phyloP scores from a whole-genome alignment of 2,329 filamentous ascomycete species.

The Botrytis elliptica region DNA sequence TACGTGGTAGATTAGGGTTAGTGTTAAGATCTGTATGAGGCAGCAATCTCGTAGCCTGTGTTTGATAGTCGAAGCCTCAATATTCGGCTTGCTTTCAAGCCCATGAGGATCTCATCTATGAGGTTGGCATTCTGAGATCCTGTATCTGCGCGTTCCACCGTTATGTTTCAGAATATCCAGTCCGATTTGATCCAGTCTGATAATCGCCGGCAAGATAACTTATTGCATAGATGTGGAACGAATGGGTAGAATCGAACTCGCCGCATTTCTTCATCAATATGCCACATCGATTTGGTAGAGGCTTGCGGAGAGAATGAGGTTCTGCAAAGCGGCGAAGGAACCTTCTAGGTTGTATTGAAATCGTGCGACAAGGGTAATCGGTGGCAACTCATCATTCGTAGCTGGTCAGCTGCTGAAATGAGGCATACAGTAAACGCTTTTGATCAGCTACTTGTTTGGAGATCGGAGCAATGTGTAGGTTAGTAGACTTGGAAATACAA shows the following conservation, averaged over 20 bases:
- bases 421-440: neutral
- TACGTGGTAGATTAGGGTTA: neutral
- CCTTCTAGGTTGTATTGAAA: neutral
- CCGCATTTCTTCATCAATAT: neutral
- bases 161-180: neutral
- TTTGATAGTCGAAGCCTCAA: neutral
- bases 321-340: rapidly evolving
- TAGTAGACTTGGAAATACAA: neutral
- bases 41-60: too few relatives aligned
- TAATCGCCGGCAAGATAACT: neutral
- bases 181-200: rapidly evolving
- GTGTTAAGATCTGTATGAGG: neutral
- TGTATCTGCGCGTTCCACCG: neutral
- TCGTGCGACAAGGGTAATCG: neutral
- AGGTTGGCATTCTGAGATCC: neutral
- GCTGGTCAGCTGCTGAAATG: neutral
- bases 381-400: too few relatives aligned
- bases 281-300: neutral
- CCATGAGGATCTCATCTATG: neutral
- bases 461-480: neutral
- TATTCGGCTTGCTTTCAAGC: neutral
- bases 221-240: neutral
- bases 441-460: neutral
- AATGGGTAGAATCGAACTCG: neutral
- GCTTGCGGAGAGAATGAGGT: neutral